Percentiles rank a stretch among this genome's conserved stretches.
These are phyloP conservation scores for Pisolithus tinctorius DNA, from an alignment of 768 basidiomycete species.

Conservation along the genomic window DNA sequence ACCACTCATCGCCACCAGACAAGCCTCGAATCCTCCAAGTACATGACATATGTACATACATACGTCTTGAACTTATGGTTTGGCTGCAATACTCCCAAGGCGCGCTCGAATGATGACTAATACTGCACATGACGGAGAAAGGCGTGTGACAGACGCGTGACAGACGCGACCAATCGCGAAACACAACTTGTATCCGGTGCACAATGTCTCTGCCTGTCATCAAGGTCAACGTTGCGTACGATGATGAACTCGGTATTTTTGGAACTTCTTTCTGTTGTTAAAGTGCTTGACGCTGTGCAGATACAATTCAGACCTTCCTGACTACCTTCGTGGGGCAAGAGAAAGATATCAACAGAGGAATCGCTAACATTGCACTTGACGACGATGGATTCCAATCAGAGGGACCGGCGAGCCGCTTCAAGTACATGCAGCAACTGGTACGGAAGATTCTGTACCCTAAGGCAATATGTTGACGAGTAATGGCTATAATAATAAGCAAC, in stretches of 20 bases:
- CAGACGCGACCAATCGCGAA: conserved; percentile 16
- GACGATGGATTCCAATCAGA: conserved; percentile 36
- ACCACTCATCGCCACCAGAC: too few relatives aligned
- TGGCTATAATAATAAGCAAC: conserved; percentile 51
- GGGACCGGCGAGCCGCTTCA: conserved; percentile 39
- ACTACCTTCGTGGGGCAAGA: conserved; percentile 57
- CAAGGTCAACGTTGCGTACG: conserved; percentile 59
- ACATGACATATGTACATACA: too few relatives aligned
- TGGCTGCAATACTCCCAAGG: too few relatives aligned
- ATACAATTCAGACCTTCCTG: conserved; percentile 64
- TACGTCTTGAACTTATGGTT: too few relatives aligned
- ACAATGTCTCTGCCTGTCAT: conserved; percentile 63
- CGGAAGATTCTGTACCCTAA: conserved; percentile 25
- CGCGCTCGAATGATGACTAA: too few relatives aligned
- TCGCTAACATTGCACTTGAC: conserved; percentile 66
- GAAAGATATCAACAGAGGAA: conserved; percentile 59
- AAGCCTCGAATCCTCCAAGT: too few relatives aligned
- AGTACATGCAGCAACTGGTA: conserved; percentile 85
- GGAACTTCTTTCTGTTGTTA: background rate
- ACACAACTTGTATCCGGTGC: conserved; percentile 2
- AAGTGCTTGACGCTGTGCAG: conserved; percentile 31
- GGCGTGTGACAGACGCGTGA: conserved; percentile 23
- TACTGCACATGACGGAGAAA: too few relatives aligned
- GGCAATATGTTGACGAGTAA: conserved; percentile 12
- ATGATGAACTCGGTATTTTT: conserved; percentile 58